Conservation (phyloP, 1,284 basidiomycete species). For the Meira miltonrushii region DNA sequence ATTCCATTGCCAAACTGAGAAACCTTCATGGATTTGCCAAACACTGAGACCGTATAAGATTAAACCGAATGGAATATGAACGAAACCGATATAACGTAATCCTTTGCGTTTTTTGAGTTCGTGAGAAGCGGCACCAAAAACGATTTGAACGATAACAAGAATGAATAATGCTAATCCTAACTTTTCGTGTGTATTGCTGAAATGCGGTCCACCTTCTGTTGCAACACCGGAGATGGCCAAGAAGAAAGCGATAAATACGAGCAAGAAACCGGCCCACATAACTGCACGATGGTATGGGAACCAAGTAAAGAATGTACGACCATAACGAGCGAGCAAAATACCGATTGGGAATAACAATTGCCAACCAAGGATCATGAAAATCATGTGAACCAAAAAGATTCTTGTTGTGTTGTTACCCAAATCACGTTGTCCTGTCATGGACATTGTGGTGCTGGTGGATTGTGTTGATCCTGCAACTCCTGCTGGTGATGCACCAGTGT, state of each 20-base stretch:
- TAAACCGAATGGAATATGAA: conserved; percentile 31
- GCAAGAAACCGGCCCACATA: conserved; percentile 56
- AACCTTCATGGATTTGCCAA: conserved; percentile 26
- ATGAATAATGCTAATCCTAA: conserved; percentile 62
- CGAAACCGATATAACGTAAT: conserved; percentile 11
- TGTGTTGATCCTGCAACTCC: background rate
- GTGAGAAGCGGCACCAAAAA: conserved; percentile 63
- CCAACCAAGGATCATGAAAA: conserved; percentile 57
- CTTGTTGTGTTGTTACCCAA: conserved; percentile 3
- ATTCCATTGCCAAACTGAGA: conserved; percentile 30
- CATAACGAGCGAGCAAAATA: conserved; percentile 61
- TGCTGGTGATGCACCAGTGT: conserved; percentile 17
- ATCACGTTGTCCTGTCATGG: conserved; percentile 13
- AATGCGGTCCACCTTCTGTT: conserved; percentile 17
- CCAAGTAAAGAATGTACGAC: conserved; percentile 62
- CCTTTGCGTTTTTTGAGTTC: conserved; percentile 55
- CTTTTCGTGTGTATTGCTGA: conserved; percentile 30
- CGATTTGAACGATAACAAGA: conserved; percentile 62
- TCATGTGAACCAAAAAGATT: conserved; percentile 12
- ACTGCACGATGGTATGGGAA: conserved; percentile 60
- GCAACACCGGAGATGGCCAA: conserved; percentile 61
- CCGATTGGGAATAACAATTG: conserved; percentile 62
- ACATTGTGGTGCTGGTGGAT: conserved; percentile 15
- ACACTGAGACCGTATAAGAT: conserved; percentile 20
- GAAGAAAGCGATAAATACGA: conserved; percentile 17